Base-by-base conservation (phyloP, 2,329 filamentous ascomycete species). In the Botrytis porri region DNA sequence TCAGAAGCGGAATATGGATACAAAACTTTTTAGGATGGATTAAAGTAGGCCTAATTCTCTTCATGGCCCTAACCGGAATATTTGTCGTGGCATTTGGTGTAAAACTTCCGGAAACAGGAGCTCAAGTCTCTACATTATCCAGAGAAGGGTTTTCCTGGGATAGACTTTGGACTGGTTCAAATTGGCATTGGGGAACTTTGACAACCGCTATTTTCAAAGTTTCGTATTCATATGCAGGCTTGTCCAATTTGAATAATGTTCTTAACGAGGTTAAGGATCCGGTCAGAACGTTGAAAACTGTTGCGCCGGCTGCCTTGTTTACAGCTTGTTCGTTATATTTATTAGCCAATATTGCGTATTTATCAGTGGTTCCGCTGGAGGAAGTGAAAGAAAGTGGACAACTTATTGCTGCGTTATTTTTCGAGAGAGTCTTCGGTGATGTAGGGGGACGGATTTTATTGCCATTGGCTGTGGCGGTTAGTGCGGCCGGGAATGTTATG, bases 111-210 rank as follows among this genome's bases (percentile, higher is more conserved):
- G 74, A 75, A 69, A n/a, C 54, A 67, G 51, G 65, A 78, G 37
- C 79, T 80, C 35, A 37, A 16, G 37, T 72, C 12, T 22, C 54
- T 14, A 54, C 35, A 29, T 22, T 54, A 22, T 41, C 48, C 16
- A n/a, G 57, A 43, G 25, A 22, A 10, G 25, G 39, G 29, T 67
- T 78, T 25, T 70, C 69, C 0, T 90, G 88, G 85, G 83, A 87
- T 29, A 81, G 84, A 0, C 77, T 92, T 0, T 92, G 89, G 89
- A 84, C 87, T 60, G 88, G 85, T 48, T 91, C 89, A 1, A 88
- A 90, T 71, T 93, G 90, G 90, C 90, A 87, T 77, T 92, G 89
- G 86, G 89, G 89, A 43, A 84, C 88, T 1, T 83, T 93, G n/a
- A 81, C 83, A 1, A 88, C 86, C 0, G 85, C 86, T 0, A 78